A percentile compares a stretch with the other conserved stretches of the same genome.
phyloP scores from a whole-genome alignment of 1,284 basidiomycete species.

The Porogramme epimiltina region DNA sequence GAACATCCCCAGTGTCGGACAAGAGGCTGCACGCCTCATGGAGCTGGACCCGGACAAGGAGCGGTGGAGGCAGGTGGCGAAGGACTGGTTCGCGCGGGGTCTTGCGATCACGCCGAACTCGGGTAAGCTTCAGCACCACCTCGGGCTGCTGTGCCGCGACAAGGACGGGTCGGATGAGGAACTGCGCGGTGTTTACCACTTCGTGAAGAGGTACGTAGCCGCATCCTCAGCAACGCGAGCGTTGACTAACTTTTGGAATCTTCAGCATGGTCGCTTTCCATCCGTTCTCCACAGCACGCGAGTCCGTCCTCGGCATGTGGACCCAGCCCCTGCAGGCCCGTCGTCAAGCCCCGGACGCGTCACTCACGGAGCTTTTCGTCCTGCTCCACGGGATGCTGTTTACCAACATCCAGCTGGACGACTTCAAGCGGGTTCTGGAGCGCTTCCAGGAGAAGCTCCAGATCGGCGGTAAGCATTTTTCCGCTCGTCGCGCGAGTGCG shows the following conservation, averaged over 20 bases:
- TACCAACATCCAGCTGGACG: slow-evolving; percentile 91
- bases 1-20: slow-evolving; percentile 74
- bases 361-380: slow-evolving; percentile 83
- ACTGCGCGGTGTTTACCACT: slow-evolving; percentile 88
- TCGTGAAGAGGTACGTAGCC: slow-evolving; percentile 84
- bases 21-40: slow-evolving; percentile 84
- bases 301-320: slow-evolving; percentile 87
- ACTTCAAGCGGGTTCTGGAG: slow-evolving; percentile 80
- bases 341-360: slow-evolving; percentile 76
- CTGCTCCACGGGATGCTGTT: slow-evolving; percentile 95
- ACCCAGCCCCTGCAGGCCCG: slow-evolving; percentile 73
- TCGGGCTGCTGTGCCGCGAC: slow-evolving; percentile 88
- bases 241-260: neutral
- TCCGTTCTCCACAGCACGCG: slow-evolving; percentile 84
- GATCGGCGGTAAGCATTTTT: slow-evolving; percentile 63
- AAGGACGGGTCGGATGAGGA: slow-evolving; percentile 87
- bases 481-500: neutral
- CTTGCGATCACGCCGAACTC: slow-evolving; percentile 88
- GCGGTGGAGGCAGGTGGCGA: slow-evolving; percentile 87
- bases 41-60: slow-evolving; percentile 91
- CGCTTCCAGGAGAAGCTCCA: slow-evolving; percentile 86
- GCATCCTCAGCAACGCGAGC: slow-evolving; percentile 1
- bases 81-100: slow-evolving; percentile 92
- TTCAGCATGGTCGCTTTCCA: slow-evolving; percentile 86
- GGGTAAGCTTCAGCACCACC: slow-evolving; percentile 91